Base-by-base conservation (phyloP, 108 stramenopile genomes). In the Nannochloropsis granulata region DNA sequence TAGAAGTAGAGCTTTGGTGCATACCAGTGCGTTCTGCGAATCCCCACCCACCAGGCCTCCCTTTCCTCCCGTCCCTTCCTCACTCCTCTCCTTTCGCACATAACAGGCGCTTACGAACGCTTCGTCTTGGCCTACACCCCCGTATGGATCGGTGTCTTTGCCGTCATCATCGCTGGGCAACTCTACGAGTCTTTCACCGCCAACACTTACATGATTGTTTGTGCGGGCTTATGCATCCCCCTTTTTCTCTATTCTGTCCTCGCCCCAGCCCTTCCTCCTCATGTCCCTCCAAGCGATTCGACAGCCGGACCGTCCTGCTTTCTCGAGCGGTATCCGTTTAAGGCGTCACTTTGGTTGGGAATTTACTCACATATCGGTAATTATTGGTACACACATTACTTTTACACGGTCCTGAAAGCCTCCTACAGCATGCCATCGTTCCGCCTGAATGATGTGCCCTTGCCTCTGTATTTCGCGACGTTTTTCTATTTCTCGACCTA, bases 401-500 rank as follows among this genome's bases (percentile, higher is more conserved):
- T 99, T 87, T 98, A 98, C 88, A 92, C 92, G 21, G 96, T 99
- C 11, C 90, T 99, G n/a, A 90, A 92, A 56, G 98, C 98, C 1
- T 84, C 90, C 82, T 99, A 99, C 86, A 94, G 97, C 79, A 96
- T 99, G 92, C 95, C 96, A 16, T 88, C 94, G 43, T 92, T 92
- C 81, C 87, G 98, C 81, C 86, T 99, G 23, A 99, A 99, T 89
- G 95, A 97, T 88, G 96, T 99, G n/a, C 98, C 98, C 7, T 91
- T 96, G 43, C 92, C 93, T 19, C 86, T 97, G 16, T 88, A 83
- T 85, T 93, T 96, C 86, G 96, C 96, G 23, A 99, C 98, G 14
- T 94, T 96, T 83, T 98, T 97, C 90, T 99, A 99, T 87, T 99
- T 99, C 86, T 91, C 91, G 82, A 93, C 94, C 26, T 99, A 99